Conservation (phyloP, 1,284 basidiomycete genomes). For the Rhodotorula mucilaginosa region DNA sequence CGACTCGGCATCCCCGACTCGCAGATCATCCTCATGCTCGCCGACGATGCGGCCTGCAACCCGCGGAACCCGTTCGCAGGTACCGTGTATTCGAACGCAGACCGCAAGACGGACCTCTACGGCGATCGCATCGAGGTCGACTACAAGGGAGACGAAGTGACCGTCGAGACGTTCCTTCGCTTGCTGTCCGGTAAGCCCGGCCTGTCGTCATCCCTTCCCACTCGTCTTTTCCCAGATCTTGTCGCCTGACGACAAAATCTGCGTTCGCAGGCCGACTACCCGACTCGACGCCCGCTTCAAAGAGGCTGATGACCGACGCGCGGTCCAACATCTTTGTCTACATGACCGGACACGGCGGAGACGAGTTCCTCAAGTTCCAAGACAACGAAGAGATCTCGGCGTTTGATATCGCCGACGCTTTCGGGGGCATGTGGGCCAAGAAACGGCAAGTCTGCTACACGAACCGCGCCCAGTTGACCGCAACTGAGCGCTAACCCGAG, state of each 20-base stretch:
- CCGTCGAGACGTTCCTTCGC: conserved; percentile 90
- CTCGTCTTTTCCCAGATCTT: background rate
- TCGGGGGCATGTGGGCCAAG: conserved; percentile 98
- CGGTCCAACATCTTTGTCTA: conserved; percentile 95
- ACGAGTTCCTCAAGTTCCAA: conserved; percentile 98
- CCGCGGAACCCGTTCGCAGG: conserved; percentile 87
- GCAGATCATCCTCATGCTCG: conserved; percentile 98
- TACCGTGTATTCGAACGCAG: conserved; percentile 80
- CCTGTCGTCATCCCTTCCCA: background rate
- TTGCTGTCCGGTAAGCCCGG: conserved; percentile 71
- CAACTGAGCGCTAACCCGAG: background rate
- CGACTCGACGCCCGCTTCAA: conserved; percentile 76
- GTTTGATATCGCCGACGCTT: conserved; percentile 91
- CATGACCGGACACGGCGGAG: conserved; percentile 96
- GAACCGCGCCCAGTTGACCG: background rate
- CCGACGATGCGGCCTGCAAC: conserved; percentile 95
- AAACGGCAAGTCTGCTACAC: conserved; percentile 60
- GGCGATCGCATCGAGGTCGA: conserved; percentile 97
- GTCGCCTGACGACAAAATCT: background rate
- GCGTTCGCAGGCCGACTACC: conserved; percentile 60
- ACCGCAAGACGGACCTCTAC: conserved; percentile 80
- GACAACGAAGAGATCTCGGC: conserved; percentile 97
- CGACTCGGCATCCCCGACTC: conserved; percentile 95
- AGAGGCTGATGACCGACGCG: conserved; percentile 85
- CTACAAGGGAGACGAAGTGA: conserved; percentile 96